A percentile compares a stretch with the other conserved stretches of the same genome.
Conservation (phyloP, 805 yeast species). For the Barnettozyma sp. region DNA sequence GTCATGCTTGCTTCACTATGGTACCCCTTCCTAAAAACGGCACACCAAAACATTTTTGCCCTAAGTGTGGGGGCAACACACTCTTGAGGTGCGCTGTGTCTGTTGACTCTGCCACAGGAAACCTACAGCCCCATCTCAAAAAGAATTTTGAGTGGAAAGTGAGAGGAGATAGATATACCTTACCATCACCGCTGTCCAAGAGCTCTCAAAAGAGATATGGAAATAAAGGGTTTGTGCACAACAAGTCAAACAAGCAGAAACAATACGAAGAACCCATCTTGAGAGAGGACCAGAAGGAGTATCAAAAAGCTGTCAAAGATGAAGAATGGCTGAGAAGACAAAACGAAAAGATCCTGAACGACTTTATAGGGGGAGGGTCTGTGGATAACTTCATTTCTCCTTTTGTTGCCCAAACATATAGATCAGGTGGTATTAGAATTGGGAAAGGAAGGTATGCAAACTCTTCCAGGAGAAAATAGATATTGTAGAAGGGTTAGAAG, state of each 20-base stretch:
- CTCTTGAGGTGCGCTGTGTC: slow-evolving; percentile 86
- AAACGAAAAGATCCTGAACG: slow-evolving; percentile 76
- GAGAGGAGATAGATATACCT: slow-evolving; percentile 74
- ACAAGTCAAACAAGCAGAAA: slow-evolving; percentile 48
- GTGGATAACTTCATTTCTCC: slow-evolving; percentile 87
- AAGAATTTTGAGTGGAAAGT: slow-evolving; percentile 90
- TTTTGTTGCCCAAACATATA: slow-evolving; percentile 60
- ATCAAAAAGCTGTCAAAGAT: slow-evolving; percentile 77
- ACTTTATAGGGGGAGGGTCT: slow-evolving; percentile 93
- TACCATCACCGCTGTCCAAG: slow-evolving; percentile 85
- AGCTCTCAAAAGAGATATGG: slow-evolving; percentile 66
- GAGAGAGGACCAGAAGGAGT: slow-evolving; percentile 93
- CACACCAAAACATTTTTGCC: slow-evolving; percentile 80
- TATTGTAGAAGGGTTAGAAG: neutral
- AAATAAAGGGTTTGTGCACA: slow-evolving; percentile 73
- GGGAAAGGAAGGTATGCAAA: slow-evolving; percentile 83
- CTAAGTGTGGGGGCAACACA: slow-evolving; percentile 92
- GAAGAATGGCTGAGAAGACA: slow-evolving; percentile 83
- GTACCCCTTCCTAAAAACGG: slow-evolving; percentile 74
- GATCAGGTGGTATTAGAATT: slow-evolving; percentile 65
- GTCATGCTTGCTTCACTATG: slow-evolving; percentile 92
- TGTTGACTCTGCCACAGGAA: slow-evolving; percentile 71
- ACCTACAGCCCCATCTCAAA: slow-evolving; percentile 81
- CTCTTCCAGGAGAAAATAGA: slow-evolving; percentile 38
- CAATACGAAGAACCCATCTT: slow-evolving; percentile 47